phyloP scores from a whole-genome alignment of 352 stramenopile species.

The Phytophthora sojae region DNA sequence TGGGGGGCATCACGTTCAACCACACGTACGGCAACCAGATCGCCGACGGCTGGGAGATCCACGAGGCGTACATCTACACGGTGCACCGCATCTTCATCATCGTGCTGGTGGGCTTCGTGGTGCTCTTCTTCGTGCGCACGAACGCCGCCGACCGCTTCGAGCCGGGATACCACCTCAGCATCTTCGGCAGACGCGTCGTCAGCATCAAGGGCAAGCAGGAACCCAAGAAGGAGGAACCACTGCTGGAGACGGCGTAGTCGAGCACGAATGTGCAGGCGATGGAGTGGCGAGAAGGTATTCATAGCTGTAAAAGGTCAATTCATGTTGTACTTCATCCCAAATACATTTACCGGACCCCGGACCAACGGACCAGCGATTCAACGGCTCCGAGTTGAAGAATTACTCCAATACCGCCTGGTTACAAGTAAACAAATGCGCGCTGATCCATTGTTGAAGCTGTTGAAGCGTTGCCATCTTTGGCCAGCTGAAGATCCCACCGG shows the following conservation, averaged over 20 bases:
- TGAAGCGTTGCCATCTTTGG: no score
- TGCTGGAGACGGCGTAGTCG: conserved; percentile 6
- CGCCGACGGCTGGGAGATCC: conserved; percentile 37
- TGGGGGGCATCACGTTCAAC: conserved; percentile 78
- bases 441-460: no score
- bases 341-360: no score
- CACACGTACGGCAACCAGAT: conserved; percentile 54
- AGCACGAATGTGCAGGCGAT: no score
- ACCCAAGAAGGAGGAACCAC: conserved; percentile 7
- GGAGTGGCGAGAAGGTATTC: no score
- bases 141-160: conserved; percentile 69
- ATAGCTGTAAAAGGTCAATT: no score
- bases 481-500: no score
- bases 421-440: no score
- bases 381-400: no score
- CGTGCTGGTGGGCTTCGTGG: conserved; percentile 59
- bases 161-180: conserved; percentile 65
- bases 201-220: conserved; percentile 64
- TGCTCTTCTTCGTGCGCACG: conserved; percentile 72
- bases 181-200: conserved; percentile 62
- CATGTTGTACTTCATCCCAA: no score
- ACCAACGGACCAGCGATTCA: no score
- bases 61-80: conserved; percentile 71
- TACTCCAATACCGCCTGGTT: no score
- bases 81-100: conserved; percentile 74